phyloP scores from a whole-genome alignment of 805 yeast genomes.

The Zygotorulaspora danielsina region DNA sequence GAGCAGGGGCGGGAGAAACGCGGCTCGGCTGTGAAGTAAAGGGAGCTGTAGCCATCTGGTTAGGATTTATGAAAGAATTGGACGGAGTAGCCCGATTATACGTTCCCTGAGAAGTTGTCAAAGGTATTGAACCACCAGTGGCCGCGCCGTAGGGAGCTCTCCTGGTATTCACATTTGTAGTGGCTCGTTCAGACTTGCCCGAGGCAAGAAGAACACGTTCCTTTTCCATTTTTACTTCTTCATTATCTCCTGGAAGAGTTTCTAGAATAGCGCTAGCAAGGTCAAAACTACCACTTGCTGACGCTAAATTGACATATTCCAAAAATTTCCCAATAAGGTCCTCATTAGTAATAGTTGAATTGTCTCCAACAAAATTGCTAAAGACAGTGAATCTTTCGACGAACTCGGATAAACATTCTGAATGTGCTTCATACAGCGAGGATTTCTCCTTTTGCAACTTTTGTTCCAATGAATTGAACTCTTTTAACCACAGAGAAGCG shows the following conservation, averaged over 20 bases:
- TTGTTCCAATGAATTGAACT: conserved; percentile 49
- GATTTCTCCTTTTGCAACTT: conserved; percentile 37
- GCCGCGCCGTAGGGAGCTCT: conserved; percentile 10
- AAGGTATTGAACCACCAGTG: background rate
- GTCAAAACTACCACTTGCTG: conserved; percentile 79
- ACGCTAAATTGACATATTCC: conserved; percentile 77
- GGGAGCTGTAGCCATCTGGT: background rate
- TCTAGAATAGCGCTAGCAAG: conserved; percentile 68
- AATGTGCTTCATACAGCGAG: conserved; percentile 78
- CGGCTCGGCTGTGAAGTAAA: background rate
- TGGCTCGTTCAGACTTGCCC: conserved; percentile 29
- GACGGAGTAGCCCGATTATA: background rate
- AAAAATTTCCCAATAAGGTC: conserved; percentile 49
- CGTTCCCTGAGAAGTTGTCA: background rate
- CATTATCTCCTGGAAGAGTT: conserved; percentile 68
- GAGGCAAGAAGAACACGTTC: conserved; percentile 74
- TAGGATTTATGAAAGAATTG: background rate
- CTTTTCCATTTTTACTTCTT: conserved; percentile 67
- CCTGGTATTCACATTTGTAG: conserved; percentile 2
- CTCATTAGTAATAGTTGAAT: conserved; percentile 29
- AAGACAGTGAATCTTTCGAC: conserved; percentile 79
- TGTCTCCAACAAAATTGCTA: conserved; percentile 25
- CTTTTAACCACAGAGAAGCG: conserved; percentile 78
- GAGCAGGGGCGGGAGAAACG: conserved; percentile 5
- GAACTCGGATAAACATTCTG: conserved; percentile 72